Percentiles rank a stretch among this genome's conserved stretches.
These are phyloP conservation scores for Dalechampia spathulata DNA, from an alignment of 441 rosid species.

Conservation along the genomic window DNA sequence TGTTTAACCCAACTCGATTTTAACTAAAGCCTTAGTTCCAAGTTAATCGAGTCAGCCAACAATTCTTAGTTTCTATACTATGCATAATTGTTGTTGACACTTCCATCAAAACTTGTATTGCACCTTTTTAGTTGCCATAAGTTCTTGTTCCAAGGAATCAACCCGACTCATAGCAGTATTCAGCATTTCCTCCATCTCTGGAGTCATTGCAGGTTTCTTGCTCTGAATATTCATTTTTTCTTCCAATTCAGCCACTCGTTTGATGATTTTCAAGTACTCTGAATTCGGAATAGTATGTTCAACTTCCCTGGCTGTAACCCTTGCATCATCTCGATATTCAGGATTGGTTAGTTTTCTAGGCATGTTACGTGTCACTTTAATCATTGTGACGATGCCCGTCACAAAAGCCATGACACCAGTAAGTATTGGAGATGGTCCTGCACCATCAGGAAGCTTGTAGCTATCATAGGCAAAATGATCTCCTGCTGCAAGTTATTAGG, in stretches of 20 bases:
- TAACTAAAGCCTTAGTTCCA: too few relatives aligned
- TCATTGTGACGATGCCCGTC: constrained; percentile 71
- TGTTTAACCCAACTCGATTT: background rate
- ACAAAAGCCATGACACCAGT: constrained; percentile 72
- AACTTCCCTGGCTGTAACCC: constrained; percentile 21
- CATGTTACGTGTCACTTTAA: constrained; percentile 63
- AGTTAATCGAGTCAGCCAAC: too few relatives aligned
- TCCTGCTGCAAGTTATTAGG: constrained; percentile 25
- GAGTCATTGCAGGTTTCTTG: constrained; percentile 45
- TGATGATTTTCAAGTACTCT: constrained; percentile 52
- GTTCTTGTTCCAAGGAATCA: constrained; percentile 68
- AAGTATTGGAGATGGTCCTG: constrained; percentile 40
- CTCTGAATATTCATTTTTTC: constrained; percentile 45
- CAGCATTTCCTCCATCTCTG: constrained; percentile 72
- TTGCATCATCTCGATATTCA: constrained; percentile 26
- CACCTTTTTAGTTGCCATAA: constrained; percentile 70
- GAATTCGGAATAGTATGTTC: constrained; percentile 30
- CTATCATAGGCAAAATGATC: constrained; percentile 25
- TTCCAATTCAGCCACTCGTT: constrained; percentile 78
- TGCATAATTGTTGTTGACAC: too few relatives aligned
- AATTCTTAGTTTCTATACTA: too few relatives aligned
- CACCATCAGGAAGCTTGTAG: constrained; percentile 32
- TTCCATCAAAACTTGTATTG: too few relatives aligned
- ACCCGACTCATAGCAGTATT: constrained; percentile 56
- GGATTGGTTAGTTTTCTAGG: constrained; percentile 52